A percentile compares a stretch with the other conserved stretches of the same genome.
phyloP scores from a whole-genome alignment of 2,329 filamentous ascomycete species.

The Hymenoscyphus linearis region DNA sequence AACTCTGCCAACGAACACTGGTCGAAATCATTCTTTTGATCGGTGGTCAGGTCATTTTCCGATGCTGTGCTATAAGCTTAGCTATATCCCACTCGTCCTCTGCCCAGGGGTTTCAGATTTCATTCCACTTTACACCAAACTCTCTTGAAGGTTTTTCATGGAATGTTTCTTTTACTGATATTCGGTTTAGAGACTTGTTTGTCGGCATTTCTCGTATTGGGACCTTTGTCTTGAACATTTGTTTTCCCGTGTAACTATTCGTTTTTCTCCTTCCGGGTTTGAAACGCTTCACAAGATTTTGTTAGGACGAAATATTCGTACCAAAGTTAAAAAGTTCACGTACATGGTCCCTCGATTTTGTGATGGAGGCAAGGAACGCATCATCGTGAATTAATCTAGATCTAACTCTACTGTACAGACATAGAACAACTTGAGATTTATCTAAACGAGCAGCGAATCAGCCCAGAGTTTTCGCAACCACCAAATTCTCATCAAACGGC shows the following conservation, averaged over 20 bases:
- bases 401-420: neutral
- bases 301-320: constrained; percentile 42
- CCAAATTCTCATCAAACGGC: neutral
- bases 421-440: neutral
- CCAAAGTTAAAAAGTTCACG: constrained; percentile 53
- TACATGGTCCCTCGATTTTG: constrained; percentile 57
- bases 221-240: constrained; percentile 3
- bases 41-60: neutral
- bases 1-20: neutral
- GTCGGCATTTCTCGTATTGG: constrained; percentile 1
- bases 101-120: neutral
- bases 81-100: neutral
- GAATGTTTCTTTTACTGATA: constrained; percentile 1
- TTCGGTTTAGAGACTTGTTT: constrained; percentile 4
- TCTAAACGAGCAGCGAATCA: neutral
- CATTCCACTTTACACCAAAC: neutral
- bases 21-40: neutral
- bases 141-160: neutral
- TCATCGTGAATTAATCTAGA: neutral
- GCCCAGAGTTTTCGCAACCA: neutral
- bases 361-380: constrained; percentile 39
- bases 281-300: constrained; percentile 44
- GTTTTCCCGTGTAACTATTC: constrained; percentile 33
- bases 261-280: constrained; percentile 41
- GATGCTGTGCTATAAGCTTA: neutral